Percentiles rank a stretch among this genome's conserved stretches.
Conservation (phyloP, 345 rosid species). For the Adansonia digitata region DNA sequence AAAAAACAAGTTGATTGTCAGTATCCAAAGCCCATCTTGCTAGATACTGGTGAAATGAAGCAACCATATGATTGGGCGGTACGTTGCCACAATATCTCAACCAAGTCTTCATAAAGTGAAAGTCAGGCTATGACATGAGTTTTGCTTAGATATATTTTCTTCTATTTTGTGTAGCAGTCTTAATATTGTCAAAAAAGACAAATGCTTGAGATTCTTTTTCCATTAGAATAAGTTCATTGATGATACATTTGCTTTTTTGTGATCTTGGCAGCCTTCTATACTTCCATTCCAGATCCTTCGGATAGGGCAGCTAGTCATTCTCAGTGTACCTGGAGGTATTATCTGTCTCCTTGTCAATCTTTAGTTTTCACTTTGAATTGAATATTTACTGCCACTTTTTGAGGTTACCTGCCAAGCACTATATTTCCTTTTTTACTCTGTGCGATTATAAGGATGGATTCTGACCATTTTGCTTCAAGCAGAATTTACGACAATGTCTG, state of each 20-base stretch:
- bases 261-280: constrained; percentile 74
- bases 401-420: constrained; percentile 1
- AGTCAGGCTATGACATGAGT: neutral
- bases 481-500: constrained; percentile 99
- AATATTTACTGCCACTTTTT: neutral
- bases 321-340: constrained; percentile 92
- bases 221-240: neutral
- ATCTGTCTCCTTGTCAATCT: neutral
- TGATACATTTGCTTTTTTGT: constrained; percentile 15
- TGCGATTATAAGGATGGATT: neutral
- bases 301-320: constrained; percentile 90
- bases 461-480: constrained; percentile 17
- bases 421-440: neutral
- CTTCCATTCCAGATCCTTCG: constrained; percentile 89
- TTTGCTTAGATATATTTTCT: neutral
- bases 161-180: too few relatives aligned
- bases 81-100: constrained; percentile 26
- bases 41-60: constrained; percentile 97
- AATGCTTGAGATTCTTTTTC: neutral
- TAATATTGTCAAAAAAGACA: neutral
- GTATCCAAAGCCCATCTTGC: constrained; percentile 91
- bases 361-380: neutral
- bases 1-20: constrained; percentile 77
- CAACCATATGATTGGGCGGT: constrained; percentile 95
- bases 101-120: neutral